Percentiles rank a stretch among this genome's conserved stretches.
Conservation (phyloP, 1,139 yeast genomes). For the Scheffersomyces illinoinensis region DNA sequence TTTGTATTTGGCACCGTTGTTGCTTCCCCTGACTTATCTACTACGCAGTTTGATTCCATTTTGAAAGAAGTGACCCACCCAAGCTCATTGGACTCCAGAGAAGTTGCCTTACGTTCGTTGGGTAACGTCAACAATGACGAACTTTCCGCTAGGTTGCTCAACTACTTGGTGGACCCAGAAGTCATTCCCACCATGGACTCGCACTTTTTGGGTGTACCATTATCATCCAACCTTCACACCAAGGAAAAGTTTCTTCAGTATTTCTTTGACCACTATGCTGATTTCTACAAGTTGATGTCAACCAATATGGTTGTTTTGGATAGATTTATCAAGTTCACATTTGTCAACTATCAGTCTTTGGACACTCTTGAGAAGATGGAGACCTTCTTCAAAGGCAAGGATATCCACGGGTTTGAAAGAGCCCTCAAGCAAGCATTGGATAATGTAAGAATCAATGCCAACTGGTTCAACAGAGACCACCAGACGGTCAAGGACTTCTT, state of each 20-base stretch:
- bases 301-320: conserved; percentile 64
- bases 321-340: conserved; percentile 57
- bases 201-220: conserved; percentile 55
- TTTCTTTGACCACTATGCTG: conserved; percentile 54
- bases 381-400: conserved; percentile 53
- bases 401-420: conserved; percentile 62
- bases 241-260: conserved; percentile 57
- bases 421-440: conserved; percentile 59
- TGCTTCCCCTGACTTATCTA: conserved; percentile 39
- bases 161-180: conserved; percentile 38
- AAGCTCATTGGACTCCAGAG: conserved; percentile 64
- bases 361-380: conserved; percentile 47
- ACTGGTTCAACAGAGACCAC: conserved; percentile 46
- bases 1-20: conserved; percentile 55
- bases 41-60: conserved; percentile 48
- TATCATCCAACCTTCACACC: conserved; percentile 52
- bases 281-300: conserved; percentile 47
- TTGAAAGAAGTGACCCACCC: conserved; percentile 56
- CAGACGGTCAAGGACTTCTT: conserved; percentile 29
- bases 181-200: conserved; percentile 71
- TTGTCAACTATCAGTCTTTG: conserved; percentile 47
- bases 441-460: conserved; percentile 46
- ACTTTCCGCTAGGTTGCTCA: conserved; percentile 39
- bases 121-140: conserved; percentile 51
- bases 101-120: conserved; percentile 60